Conservation (phyloP, 1,139 yeast species). For the Groenewaldozyma auringiensis region DNA sequence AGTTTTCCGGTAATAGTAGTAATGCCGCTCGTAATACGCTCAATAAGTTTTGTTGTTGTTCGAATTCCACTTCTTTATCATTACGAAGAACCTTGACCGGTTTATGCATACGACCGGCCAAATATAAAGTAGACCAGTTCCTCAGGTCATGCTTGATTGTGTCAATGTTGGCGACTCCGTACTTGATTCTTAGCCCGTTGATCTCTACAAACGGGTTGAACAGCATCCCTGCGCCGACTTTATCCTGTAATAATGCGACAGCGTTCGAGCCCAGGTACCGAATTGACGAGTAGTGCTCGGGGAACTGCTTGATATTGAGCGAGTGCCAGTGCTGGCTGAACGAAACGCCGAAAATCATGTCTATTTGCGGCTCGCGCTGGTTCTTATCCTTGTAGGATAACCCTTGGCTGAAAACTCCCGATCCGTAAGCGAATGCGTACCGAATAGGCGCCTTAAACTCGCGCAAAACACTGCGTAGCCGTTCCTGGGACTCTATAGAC, state of each 20-base stretch:
- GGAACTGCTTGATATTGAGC: slow-evolving; percentile 54
- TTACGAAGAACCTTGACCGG: slow-evolving; percentile 76
- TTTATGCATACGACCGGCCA: slow-evolving; percentile 91
- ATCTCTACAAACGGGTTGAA: slow-evolving; percentile 83
- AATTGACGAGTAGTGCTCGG: slow-evolving; percentile 69
- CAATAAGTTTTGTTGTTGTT: slow-evolving; percentile 69
- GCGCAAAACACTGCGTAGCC: slow-evolving; percentile 44
- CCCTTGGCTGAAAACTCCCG: slow-evolving; percentile 87
- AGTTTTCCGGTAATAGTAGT: slow-evolving; percentile 44
- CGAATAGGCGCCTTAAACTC: slow-evolving; percentile 62
- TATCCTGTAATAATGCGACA: slow-evolving; percentile 52
- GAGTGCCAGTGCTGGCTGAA: slow-evolving; percentile 70
- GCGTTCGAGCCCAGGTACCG: slow-evolving; percentile 52
- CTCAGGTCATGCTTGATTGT: slow-evolving; percentile 58
- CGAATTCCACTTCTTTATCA: slow-evolving; percentile 50
- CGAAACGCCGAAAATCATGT: slow-evolving; percentile 77
- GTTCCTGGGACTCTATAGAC: slow-evolving; percentile 39
- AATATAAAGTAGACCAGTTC: slow-evolving; percentile 76
- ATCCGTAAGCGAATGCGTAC: slow-evolving; percentile 88
- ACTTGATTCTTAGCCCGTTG: slow-evolving; percentile 60
- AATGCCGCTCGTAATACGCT: slow-evolving; percentile 75
- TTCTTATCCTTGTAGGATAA: slow-evolving; percentile 6
- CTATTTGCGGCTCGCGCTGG: slow-evolving; percentile 56
- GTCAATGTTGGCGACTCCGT: slow-evolving; percentile 71
- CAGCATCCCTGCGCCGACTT: slow-evolving; percentile 82